phyloP scores from a whole-genome alignment of 441 rosid species.

The Metrosideros polymorpha region DNA sequence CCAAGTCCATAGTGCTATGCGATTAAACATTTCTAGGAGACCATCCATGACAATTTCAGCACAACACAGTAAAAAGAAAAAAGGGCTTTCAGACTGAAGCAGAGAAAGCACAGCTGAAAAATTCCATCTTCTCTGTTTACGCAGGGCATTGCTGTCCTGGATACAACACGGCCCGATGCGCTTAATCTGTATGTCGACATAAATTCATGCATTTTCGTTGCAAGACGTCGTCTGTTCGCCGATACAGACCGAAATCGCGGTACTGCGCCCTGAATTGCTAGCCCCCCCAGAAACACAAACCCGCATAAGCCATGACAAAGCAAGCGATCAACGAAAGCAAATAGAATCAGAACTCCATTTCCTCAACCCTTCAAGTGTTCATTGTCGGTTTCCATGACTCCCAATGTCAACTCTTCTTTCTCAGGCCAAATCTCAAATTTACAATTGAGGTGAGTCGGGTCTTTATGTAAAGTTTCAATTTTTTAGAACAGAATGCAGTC shows the following conservation, averaged over 20 bases:
- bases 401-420: not conserved
- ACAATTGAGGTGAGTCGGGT: too few relatives aligned
- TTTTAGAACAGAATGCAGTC: not conserved
- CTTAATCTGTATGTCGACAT: not conserved
- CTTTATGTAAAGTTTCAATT: not conserved
- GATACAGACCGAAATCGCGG: not conserved
- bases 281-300: not conserved
- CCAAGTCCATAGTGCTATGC: not conserved
- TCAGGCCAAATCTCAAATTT: too few relatives aligned
- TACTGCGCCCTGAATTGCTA: not conserved
- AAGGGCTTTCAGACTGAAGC: not conserved
- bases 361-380: not conserved
- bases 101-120: not conserved
- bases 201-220: not conserved
- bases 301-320: not conserved
- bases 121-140: not conserved
- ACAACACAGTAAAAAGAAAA: not conserved
- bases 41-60: not conserved
- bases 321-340: not conserved
- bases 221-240: too few relatives aligned
- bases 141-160: not conserved
- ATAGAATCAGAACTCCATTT: not conserved
- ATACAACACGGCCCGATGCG: not conserved
- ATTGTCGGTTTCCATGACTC: too few relatives aligned
- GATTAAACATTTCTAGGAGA: not conserved